Conservation (phyloP, 2,329 filamentous ascomycete genomes). For the Fusarium chlamydosporum region DNA sequence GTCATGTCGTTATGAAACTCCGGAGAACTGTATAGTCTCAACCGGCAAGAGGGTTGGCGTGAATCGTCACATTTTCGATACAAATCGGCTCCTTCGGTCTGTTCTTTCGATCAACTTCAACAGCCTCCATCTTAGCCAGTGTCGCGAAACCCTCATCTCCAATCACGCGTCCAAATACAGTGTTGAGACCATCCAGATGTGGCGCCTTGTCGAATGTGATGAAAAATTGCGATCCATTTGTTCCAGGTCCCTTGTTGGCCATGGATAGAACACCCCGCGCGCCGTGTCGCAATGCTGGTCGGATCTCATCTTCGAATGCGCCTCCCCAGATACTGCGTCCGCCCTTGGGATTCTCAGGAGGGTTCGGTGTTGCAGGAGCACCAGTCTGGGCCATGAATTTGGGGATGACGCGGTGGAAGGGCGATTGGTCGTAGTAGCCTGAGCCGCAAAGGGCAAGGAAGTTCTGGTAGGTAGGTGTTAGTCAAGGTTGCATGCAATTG, state of each 20-base stretch:
- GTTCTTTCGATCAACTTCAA: constrained; percentile 83
- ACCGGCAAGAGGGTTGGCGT: constrained; percentile 82
- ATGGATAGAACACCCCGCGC: constrained; percentile 79
- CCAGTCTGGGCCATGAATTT: constrained; percentile 86
- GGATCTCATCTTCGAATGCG: constrained; percentile 85
- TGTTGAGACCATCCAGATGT: constrained; percentile 87
- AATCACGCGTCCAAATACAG: constrained; percentile 82
- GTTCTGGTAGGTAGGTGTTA: constrained; percentile 68
- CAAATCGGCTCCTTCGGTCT: constrained; percentile 75
- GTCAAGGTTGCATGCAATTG: constrained; percentile 3
- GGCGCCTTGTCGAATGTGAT: constrained; percentile 82
- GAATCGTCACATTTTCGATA: constrained; percentile 79
- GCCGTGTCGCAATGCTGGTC: constrained; percentile 76
- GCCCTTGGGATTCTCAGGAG: constrained; percentile 72
- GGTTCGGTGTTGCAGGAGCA: constrained; percentile 68
- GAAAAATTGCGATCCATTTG: constrained; percentile 87
- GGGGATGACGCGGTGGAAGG: constrained; percentile 85
- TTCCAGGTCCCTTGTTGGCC: constrained; percentile 82
- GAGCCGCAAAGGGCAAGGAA: constrained; percentile 90
- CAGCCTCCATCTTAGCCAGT: constrained; percentile 77
- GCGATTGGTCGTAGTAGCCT: constrained; percentile 79
- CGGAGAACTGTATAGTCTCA: constrained; percentile 52
- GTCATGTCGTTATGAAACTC: neutral
- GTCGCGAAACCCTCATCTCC: constrained; percentile 75
- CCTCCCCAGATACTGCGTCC: constrained; percentile 81